Percentiles rank a stretch among this genome's conserved stretches.
phyloP scores from a whole-genome alignment of 352 stramenopile species.

The Phytophthora pistaciae region DNA sequence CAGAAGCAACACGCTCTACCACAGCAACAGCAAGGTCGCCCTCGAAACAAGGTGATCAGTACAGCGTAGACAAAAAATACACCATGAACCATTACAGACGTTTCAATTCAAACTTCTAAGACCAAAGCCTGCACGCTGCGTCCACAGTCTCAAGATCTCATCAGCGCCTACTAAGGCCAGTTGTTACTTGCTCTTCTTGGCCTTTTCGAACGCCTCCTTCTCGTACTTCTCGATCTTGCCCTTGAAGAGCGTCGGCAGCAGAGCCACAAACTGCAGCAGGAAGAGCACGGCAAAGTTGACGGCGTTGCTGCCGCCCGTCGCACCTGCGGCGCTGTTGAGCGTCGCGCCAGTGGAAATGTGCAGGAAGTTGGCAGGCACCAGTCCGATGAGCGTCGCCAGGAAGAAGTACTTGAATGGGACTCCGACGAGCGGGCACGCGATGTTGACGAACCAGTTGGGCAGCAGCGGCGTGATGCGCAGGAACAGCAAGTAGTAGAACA shows the following conservation, averaged over 20 bases:
- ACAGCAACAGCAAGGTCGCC: not conserved
- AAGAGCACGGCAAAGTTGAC: constrained; percentile 88
- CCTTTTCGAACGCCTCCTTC: constrained; percentile 78
- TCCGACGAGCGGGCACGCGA: constrained; percentile 85
- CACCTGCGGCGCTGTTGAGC: constrained; percentile 72
- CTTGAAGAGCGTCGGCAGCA: constrained; percentile 89
- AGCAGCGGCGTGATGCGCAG: constrained; percentile 88
- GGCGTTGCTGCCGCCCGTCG: constrained; percentile 67
- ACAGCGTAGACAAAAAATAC: not conserved
- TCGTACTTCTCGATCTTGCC: constrained; percentile 88
- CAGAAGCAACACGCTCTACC: too few relatives aligned
- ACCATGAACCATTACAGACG: not conserved
- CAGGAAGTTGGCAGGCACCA: constrained; percentile 86
- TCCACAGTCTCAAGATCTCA: not conserved
- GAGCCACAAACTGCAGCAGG: constrained; percentile 83
- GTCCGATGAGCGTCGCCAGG: constrained; percentile 81
- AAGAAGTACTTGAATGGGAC: constrained; percentile 90
- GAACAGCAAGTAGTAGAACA: constrained; percentile 93
- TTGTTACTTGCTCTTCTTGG: constrained; percentile 56
- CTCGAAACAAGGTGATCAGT: not conserved
- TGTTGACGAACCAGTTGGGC: constrained; percentile 93
- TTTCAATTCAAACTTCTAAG: not conserved
- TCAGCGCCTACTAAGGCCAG: not conserved
- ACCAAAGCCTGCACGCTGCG: not conserved
- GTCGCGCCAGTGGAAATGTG: constrained; percentile 88